Evolutionary conservation across 1,139 yeast species (phyloP).

Genomic region (Kurtzmaniella quercitrusa): DNA sequence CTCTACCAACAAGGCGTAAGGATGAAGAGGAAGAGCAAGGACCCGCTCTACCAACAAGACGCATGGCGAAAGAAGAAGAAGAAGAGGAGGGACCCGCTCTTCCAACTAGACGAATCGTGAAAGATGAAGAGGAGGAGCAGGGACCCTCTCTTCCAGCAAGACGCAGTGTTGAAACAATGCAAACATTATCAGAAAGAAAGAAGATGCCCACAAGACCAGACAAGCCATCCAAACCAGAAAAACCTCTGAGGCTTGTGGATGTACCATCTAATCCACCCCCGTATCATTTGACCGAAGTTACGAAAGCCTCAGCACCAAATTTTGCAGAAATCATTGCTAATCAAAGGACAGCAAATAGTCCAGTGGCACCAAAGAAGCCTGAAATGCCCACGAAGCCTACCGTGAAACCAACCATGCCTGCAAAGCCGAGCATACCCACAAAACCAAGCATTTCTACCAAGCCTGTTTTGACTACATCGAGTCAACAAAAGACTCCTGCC

Average conservation of each 20-base stretch:
- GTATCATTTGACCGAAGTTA: background rate
- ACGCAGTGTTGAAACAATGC: background rate
- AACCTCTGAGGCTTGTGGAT: background rate
- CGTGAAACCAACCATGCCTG: conserved; percentile 5
- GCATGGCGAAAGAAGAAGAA: background rate
- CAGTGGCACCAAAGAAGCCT: conserved; percentile 2
- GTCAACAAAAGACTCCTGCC: conserved; percentile 12
- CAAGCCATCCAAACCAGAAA: background rate
- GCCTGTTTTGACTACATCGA: conserved; percentile 10
- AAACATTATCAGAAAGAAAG: background rate
- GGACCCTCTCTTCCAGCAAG: background rate
- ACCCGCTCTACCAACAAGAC: background rate
- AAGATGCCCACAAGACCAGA: conserved; percentile 2
- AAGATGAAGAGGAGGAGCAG: background rate
- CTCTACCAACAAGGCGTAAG: background rate
- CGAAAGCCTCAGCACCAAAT: conserved; percentile 2
- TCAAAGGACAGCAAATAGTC: background rate
- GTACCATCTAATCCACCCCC: background rate
- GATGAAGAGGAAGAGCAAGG: background rate
- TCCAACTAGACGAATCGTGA: too few relatives aligned
- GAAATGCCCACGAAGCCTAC: background rate
- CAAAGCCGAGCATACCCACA: conserved; percentile 6
- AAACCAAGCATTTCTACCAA: background rate
- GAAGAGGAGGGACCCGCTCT: background rate
- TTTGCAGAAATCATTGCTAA: conserved; percentile 5